phyloP scores from a whole-genome alignment of 2,329 filamentous ascomycete species.

The Talaromyces pinophilus region DNA sequence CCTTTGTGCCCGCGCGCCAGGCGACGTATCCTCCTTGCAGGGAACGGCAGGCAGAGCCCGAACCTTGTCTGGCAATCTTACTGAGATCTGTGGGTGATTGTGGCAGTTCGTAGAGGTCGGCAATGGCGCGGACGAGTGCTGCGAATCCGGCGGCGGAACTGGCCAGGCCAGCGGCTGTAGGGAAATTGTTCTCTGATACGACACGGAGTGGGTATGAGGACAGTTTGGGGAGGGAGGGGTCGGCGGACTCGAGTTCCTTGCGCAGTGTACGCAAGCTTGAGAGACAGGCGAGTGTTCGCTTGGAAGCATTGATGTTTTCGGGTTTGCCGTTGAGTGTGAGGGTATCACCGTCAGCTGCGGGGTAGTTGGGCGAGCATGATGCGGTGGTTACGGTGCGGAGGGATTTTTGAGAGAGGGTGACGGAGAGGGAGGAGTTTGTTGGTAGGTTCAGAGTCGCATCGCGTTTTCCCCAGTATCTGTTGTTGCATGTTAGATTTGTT shows the following conservation, averaged over 20 bases:
- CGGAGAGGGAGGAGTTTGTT: slow-evolving; percentile 95
- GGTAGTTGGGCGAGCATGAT: slow-evolving; percentile 76
- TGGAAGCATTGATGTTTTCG: slow-evolving; percentile 77
- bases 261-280: slow-evolving; percentile 79
- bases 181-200: slow-evolving; percentile 98
- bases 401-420: slow-evolving; percentile 91
- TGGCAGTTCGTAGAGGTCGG: slow-evolving; percentile 84
- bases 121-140: slow-evolving; percentile 74
- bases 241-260: slow-evolving; percentile 68
- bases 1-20: slow-evolving; percentile 76
- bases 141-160: slow-evolving; percentile 67
- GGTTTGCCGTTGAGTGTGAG: slow-evolving; percentile 80
- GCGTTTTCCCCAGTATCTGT: slow-evolving; percentile 92
- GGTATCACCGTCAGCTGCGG: slow-evolving; percentile 57
- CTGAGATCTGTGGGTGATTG: slow-evolving; percentile 80
- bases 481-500: slow-evolving; percentile 7
- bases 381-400: slow-evolving; percentile 95
- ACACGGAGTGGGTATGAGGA: slow-evolving; percentile 76
- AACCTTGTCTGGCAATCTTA: slow-evolving; percentile 87
- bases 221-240: slow-evolving; percentile 78
- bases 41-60: slow-evolving; percentile 88
- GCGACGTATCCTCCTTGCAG: slow-evolving; percentile 95
- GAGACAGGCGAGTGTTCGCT: slow-evolving; percentile 93
- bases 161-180: slow-evolving; percentile 86
- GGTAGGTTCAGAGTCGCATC: slow-evolving; percentile 92